A percentile compares a stretch with the other conserved stretches of the same genome.
These are phyloP conservation scores for Phoma sp. DNA, from an alignment of 2,329 filamentous ascomycete species.

Conservation along the genomic window DNA sequence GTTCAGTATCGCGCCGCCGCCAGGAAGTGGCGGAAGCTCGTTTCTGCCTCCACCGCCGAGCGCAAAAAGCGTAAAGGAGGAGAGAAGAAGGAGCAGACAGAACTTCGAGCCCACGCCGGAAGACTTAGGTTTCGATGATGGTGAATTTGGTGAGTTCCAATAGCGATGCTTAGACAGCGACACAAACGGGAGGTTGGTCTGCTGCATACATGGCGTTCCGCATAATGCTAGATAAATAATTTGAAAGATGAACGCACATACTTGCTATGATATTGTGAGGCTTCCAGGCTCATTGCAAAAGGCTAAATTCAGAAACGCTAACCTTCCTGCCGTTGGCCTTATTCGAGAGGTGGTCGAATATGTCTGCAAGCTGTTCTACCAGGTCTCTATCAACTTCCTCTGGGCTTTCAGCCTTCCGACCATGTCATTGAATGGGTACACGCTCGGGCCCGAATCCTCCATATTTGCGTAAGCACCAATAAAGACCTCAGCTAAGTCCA, in stretches of 20 bases:
- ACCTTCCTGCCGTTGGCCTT: not conserved
- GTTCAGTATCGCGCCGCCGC: conserved; percentile 81
- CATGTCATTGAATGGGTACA: not conserved
- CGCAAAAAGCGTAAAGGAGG: conserved; percentile 65
- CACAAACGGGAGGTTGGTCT: conserved; percentile 1
- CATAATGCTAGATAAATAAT: conserved; percentile 23
- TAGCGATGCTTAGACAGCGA: conserved; percentile 30
- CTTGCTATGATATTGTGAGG: not conserved
- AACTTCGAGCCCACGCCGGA: conserved; percentile 53
- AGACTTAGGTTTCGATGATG: conserved; percentile 83
- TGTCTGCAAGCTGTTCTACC: not conserved
- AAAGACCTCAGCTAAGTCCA: conserved; percentile 12
- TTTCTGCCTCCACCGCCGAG: conserved; percentile 72
- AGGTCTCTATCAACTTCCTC: not conserved
- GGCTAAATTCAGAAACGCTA: not conserved
- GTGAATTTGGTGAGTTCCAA: conserved; percentile 85
- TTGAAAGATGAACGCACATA: not conserved
- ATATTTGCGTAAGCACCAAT: conserved; percentile 6
- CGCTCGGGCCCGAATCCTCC: not conserved
- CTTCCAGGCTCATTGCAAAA: not conserved
- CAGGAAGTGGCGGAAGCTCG: conserved; percentile 49
- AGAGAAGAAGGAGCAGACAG: conserved; percentile 62
- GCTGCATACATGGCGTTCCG: conserved; percentile 21
- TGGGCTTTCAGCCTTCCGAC: not conserved
- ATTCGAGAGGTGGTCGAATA: not conserved